phyloP scores from a whole-genome alignment of 495 filamentous ascomycete species.

The Neurospora africana region DNA sequence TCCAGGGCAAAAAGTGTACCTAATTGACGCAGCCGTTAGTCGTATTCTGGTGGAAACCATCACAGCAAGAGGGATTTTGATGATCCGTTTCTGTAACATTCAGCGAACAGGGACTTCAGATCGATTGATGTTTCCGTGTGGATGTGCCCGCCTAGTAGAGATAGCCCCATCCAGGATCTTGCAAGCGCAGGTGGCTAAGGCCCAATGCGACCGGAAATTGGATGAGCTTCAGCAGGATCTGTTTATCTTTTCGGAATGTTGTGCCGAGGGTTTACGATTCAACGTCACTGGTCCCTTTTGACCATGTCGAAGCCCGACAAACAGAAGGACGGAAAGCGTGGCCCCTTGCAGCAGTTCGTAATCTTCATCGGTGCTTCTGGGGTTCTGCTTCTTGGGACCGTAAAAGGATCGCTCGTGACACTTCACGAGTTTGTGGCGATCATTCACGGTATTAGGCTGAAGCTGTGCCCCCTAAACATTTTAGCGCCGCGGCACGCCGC shows the following conservation, averaged over 20 bases:
- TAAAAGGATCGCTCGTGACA: not conserved
- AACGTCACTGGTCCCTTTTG: not conserved
- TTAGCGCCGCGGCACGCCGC: not conserved
- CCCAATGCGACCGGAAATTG: not conserved
- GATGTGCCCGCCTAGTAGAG: not conserved
- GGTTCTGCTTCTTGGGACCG: not conserved
- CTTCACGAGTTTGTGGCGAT: not conserved
- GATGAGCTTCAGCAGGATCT: not conserved
- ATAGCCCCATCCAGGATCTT: not conserved
- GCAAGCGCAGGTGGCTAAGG: not conserved
- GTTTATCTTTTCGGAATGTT: not conserved
- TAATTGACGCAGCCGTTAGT: not conserved
- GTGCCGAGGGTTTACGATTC: not conserved
- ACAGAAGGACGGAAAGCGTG: not conserved
- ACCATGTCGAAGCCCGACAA: not conserved
- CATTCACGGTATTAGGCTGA: not conserved
- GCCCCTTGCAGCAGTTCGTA: not conserved
- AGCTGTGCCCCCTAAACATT: not conserved
- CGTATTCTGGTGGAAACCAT: not conserved
- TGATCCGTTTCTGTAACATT: not conserved
- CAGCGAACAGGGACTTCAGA: not conserved
- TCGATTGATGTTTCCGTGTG: too few relatives aligned
- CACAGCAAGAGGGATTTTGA: not conserved
- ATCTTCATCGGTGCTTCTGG: not conserved
- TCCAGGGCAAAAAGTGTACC: too few relatives aligned